These are phyloP conservation scores for Sphagnum magellanicum DNA, from an alignment of 228 moss, liverwort and hornwort genomes.

Conservation along the genomic window DNA sequence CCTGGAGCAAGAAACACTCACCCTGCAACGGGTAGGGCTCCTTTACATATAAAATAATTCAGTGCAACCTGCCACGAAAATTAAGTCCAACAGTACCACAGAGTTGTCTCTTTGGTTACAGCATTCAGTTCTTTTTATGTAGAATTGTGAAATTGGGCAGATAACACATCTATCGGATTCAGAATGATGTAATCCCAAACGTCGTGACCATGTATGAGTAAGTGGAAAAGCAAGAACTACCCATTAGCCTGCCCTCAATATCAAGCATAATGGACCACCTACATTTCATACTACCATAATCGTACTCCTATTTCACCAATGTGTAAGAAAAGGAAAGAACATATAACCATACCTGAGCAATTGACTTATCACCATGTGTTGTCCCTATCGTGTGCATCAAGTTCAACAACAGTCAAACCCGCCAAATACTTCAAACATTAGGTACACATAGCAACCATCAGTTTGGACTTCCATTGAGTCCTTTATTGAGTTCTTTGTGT, in stretches of 20 bases:
- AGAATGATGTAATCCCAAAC: too few species aligned
- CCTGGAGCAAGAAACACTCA: slow-evolving; percentile 10
- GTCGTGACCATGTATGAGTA: too few species aligned
- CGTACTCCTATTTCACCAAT: background rate
- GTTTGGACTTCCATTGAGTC: background rate
- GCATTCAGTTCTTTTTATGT: background rate
- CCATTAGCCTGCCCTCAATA: background rate
- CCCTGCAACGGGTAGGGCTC: slow-evolving; percentile 85
- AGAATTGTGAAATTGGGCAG: too few species aligned
- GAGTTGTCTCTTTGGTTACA: background rate
- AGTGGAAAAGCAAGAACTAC: background rate
- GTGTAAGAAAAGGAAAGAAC: background rate
- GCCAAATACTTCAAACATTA: background rate
- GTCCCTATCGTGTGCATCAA: slow-evolving; percentile 56
- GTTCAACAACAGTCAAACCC: slow-evolving; percentile 65
- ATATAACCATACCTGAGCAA: slow-evolving; percentile 52
- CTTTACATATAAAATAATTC: slow-evolving; percentile 80
- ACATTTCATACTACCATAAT: background rate
- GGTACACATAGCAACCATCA: background rate
- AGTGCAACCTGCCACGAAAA: slow-evolving; percentile 65
- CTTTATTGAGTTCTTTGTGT: too few species aligned
- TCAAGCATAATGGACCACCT: background rate
- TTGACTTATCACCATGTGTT: slow-evolving; percentile 68
- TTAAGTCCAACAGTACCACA: background rate
- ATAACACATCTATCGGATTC: too few species aligned